Conservation (phyloP, 2,329 filamentous ascomycete genomes). For the Capronia americana region DNA sequence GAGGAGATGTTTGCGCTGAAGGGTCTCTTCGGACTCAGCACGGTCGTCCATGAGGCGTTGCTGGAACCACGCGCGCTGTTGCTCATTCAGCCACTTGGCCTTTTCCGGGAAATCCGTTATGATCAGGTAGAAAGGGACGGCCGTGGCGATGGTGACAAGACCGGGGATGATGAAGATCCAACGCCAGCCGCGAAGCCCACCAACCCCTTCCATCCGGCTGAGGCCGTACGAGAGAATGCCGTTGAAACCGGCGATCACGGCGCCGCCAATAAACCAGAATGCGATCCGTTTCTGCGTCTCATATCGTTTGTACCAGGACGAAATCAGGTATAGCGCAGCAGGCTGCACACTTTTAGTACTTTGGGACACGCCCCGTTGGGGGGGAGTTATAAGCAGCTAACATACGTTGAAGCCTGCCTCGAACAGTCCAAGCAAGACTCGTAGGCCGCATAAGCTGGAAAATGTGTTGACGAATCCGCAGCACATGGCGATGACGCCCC, state of each 20-base stretch:
- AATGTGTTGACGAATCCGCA: slow-evolving; percentile 40
- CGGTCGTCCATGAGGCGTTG: slow-evolving; percentile 62
- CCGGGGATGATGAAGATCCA: slow-evolving; percentile 61
- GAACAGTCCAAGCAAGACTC: slow-evolving; percentile 63
- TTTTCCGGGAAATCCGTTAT: slow-evolving; percentile 35
- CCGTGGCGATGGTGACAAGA: slow-evolving; percentile 41
- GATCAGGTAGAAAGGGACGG: slow-evolving; percentile 34
- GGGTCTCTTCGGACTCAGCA: slow-evolving; percentile 59
- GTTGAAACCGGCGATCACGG: slow-evolving; percentile 17
- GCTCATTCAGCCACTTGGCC: slow-evolving; percentile 67
- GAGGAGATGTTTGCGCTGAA: slow-evolving; percentile 53
- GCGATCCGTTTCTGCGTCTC: slow-evolving; percentile 34
- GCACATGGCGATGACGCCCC: slow-evolving; percentile 51
- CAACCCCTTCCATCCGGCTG: slow-evolving; percentile 28
- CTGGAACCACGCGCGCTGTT: slow-evolving; percentile 55
- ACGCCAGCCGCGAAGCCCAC: slow-evolving; percentile 46
- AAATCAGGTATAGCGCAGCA: slow-evolving; percentile 31
- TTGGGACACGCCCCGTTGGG: background rate
- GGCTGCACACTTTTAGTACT: slow-evolving; percentile 3
- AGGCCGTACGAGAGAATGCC: slow-evolving; percentile 35
- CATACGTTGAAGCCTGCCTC: slow-evolving; percentile 52
- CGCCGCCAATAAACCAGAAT: slow-evolving; percentile 46
- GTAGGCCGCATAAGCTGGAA: slow-evolving; percentile 36
- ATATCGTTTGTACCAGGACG: slow-evolving; percentile 34
- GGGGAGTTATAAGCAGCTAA: background rate